Evolutionary conservation across 345 rosid genomes (phyloP), one percentile per base, ranked within the genome.

Genomic region (Anacardium occidentale): DNA sequence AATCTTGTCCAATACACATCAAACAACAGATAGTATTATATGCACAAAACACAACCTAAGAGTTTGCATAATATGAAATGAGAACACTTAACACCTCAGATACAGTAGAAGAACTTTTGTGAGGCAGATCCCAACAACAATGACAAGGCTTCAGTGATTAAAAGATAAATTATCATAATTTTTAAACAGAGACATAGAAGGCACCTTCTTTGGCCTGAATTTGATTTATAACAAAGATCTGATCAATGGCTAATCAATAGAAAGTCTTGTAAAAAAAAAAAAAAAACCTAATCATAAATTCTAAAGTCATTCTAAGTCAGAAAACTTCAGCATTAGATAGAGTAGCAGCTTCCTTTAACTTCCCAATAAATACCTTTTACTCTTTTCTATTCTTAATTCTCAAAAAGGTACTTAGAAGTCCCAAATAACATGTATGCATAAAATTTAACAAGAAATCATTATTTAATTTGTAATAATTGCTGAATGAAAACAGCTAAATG

Each of bases 381-480:
- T 67, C 60, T 54, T 51, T 68, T 54, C 20, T 53, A 20, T 54
- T 32, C 48, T 32, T 21, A 54, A n/a, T 54, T 68, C 15, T 12
- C 0, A 4, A 54, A 52, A 22, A 34, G 3, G 21, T n/a, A 26
- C 51, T 10, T 6, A 11, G 44, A 17, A 56, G 72, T 24, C 56
- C 42, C 17, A 22, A 45, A 60, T 14, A 0, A 37, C 21, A 15
- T 60, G 17, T 60, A 60, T 18, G 50, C 11, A 14, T 26, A 9
- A 6, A 47, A 42, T 47, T 21, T 1, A 18, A 65, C 22, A 13
- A 37, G 56, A 3, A 22, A 48, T 53, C 42, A 29, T 42, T n/a
- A 55, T n/a, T 73, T 50, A 59, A 50, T 66, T 21, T 51, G 40
- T 1, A 53, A 45, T 48, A 64, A 60, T 58, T 47, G 15, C 70